A percentile compares a stretch with the other conserved stretches of the same genome.
phyloP scores from a whole-genome alignment of 495 filamentous ascomycete genomes.

The Collariella sp. region DNA sequence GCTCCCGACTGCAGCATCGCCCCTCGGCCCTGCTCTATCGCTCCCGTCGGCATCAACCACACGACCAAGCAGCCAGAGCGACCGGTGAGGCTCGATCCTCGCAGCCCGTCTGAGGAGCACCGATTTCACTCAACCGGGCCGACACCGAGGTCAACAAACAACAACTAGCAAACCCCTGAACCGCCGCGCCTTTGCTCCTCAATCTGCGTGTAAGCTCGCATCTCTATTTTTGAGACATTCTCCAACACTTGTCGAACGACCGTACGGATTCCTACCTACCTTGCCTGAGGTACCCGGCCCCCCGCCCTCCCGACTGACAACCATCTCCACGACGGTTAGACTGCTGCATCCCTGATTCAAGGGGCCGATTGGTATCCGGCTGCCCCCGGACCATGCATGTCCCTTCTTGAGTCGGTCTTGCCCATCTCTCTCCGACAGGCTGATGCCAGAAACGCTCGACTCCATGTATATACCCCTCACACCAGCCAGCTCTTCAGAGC shows the following conservation, averaged over 20 bases:
- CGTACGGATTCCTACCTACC: neutral
- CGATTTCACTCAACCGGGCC: too few relatives aligned
- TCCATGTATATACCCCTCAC: constrained; percentile 15
- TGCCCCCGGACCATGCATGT: constrained; percentile 26
- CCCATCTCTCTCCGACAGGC: constrained; percentile 20
- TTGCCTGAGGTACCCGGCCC: constrained; percentile 9
- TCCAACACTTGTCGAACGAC: constrained; percentile 19
- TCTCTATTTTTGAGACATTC: too few relatives aligned
- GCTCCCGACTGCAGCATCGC: constrained; percentile 15
- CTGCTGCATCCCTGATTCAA: constrained; percentile 23
- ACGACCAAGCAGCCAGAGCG: too few relatives aligned
- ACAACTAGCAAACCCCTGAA: too few relatives aligned
- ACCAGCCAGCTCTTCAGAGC: constrained; percentile 17
- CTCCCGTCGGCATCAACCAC: constrained; percentile 15
- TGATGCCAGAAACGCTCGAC: constrained; percentile 17
- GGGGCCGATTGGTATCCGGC: constrained; percentile 22
- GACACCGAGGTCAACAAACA: too few relatives aligned
- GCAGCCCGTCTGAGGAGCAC: too few relatives aligned
- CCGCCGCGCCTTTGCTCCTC: too few relatives aligned
- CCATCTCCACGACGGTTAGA: constrained; percentile 17
- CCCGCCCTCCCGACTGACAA: constrained; percentile 11
- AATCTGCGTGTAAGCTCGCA: too few relatives aligned
- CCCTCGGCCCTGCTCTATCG: constrained; percentile 4
- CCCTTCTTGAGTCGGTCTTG: constrained; percentile 20
- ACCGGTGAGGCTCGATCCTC: too few relatives aligned